phyloP scores from a whole-genome alignment of 2,329 filamentous ascomycete species.

The Colletotrichum horii region DNA sequence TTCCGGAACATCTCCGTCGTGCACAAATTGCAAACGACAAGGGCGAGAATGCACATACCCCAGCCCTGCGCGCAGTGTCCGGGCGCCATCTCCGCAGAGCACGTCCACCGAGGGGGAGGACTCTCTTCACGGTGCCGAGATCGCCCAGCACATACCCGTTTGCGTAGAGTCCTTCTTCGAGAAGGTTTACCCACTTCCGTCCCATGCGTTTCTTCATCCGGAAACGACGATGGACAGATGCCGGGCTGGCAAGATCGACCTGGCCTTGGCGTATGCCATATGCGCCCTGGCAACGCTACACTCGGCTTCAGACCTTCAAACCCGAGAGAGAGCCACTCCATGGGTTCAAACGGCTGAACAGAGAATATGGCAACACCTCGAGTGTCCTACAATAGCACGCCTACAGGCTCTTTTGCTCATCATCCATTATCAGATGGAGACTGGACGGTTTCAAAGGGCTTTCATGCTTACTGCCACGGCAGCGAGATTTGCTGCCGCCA shows the following conservation, averaged over 20 bases:
- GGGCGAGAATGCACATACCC: slow-evolving; percentile 24
- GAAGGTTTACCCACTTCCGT: slow-evolving; percentile 29
- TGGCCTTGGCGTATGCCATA: slow-evolving; percentile 34
- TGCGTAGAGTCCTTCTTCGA: slow-evolving; percentile 29
- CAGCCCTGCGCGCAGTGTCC: neutral
- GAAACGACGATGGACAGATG: slow-evolving; percentile 35
- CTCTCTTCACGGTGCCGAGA: neutral
- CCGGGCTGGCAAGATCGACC: slow-evolving; percentile 32
- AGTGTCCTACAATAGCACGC: slow-evolving; percentile 29
- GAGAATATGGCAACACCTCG: slow-evolving; percentile 33
- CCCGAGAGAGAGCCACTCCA: slow-evolving; percentile 23
- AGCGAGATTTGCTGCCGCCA: slow-evolving; percentile 38
- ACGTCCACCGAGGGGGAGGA: slow-evolving; percentile 4
- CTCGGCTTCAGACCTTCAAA: slow-evolving; percentile 24
- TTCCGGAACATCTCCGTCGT: slow-evolving; percentile 26
- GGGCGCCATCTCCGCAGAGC: neutral
- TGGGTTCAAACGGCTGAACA: slow-evolving; percentile 37
- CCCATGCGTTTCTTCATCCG: slow-evolving; percentile 39
- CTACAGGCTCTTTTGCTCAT: slow-evolving; percentile 49
- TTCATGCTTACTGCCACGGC: slow-evolving; percentile 42
- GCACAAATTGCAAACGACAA: slow-evolving; percentile 26
- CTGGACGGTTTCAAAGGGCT: slow-evolving; percentile 47
- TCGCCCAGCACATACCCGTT: slow-evolving; percentile 22
- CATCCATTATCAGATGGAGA: slow-evolving; percentile 49
- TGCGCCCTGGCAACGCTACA: slow-evolving; percentile 36